These are phyloP conservation scores for Colletotrichum brevisporum DNA, from an alignment of 2,329 filamentous ascomycete species.

Conservation along the genomic window DNA sequence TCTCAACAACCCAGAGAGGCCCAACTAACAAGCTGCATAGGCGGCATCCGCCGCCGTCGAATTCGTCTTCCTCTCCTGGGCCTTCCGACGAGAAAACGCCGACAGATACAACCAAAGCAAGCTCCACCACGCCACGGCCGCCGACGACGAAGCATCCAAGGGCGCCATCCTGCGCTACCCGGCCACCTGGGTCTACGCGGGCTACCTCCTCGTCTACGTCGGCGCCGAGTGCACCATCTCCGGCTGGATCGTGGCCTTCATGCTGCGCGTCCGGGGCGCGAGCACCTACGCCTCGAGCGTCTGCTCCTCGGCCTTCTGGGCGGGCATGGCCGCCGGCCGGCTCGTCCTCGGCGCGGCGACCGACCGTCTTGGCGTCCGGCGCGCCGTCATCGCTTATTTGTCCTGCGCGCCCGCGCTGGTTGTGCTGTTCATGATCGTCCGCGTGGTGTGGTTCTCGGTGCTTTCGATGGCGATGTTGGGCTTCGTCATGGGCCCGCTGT, in stretches of 20 bases:
- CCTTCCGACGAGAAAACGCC: slow-evolving; percentile 76
- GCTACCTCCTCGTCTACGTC: slow-evolving; percentile 59
- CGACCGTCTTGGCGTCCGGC: slow-evolving; percentile 47
- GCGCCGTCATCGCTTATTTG: slow-evolving; percentile 23
- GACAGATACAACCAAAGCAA: slow-evolving; percentile 63
- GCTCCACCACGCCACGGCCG: slow-evolving; percentile 49
- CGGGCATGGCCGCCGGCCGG: slow-evolving; percentile 59
- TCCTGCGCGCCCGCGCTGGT: neutral
- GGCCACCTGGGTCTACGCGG: slow-evolving; percentile 57
- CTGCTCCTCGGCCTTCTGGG: slow-evolving; percentile 59
- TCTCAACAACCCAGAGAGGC: too few relatives aligned
- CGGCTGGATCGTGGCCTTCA: slow-evolving; percentile 62
- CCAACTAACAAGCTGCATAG: neutral
- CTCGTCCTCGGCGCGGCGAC: slow-evolving; percentile 50
- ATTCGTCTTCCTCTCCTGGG: slow-evolving; percentile 60
- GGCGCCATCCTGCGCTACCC: slow-evolving; percentile 49
- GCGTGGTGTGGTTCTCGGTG: slow-evolving; percentile 21
- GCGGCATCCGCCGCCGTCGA: slow-evolving; percentile 67
- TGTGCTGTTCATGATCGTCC: slow-evolving; percentile 24
- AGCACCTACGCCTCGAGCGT: slow-evolving; percentile 54
- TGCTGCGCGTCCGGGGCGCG: slow-evolving; percentile 55
- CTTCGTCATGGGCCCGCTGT: slow-evolving; percentile 39
- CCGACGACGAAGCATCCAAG: neutral
- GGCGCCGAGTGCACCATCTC: slow-evolving; percentile 60
- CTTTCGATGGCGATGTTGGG: slow-evolving; percentile 31